Conservation (phyloP, 2,329 filamentous ascomycete genomes). For the Aspergillus amoenus region DNA sequence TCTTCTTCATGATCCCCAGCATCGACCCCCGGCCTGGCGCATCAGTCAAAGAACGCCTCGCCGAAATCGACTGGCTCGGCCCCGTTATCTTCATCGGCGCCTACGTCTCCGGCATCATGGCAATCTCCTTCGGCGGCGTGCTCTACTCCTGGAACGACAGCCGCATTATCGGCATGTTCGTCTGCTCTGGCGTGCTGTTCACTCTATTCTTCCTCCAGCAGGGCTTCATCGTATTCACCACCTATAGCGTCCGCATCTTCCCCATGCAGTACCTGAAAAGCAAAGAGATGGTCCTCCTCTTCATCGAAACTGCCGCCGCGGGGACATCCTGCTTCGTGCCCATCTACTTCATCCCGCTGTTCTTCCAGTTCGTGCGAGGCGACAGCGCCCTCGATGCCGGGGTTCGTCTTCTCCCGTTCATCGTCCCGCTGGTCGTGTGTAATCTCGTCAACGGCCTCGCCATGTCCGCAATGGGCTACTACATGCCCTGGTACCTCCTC, state of each 20-base stretch:
- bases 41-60: conserved; percentile 23
- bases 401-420: conserved; percentile 30
- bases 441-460: conserved; percentile 22
- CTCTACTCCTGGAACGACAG: conserved; percentile 49
- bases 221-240: conserved; percentile 42
- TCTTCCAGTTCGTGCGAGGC: conserved; percentile 52
- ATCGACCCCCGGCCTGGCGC: conserved; percentile 24
- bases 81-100: conserved; percentile 44
- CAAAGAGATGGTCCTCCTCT: conserved; percentile 43
- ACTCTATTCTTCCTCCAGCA: conserved; percentile 45
- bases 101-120: conserved; percentile 47
- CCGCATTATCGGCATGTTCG: conserved; percentile 31
- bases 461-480: conserved; percentile 16
- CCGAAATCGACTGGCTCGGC: conserved; percentile 47
- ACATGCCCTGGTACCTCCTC: conserved; percentile 25
- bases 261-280: conserved; percentile 47
- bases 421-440: conserved; percentile 15
- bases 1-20: conserved; percentile 44
- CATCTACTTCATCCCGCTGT: conserved; percentile 56
- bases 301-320: conserved; percentile 39
- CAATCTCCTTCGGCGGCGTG: conserved; percentile 52
- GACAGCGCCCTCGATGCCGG: conserved; percentile 32
- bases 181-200: conserved; percentile 46
- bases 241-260: conserved; percentile 45
- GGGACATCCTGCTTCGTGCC: conserved; percentile 34